These are phyloP conservation scores for Macadamia integrifolia DNA, from an alignment of 164 flowering plant genomes.

Conservation along the genomic window DNA sequence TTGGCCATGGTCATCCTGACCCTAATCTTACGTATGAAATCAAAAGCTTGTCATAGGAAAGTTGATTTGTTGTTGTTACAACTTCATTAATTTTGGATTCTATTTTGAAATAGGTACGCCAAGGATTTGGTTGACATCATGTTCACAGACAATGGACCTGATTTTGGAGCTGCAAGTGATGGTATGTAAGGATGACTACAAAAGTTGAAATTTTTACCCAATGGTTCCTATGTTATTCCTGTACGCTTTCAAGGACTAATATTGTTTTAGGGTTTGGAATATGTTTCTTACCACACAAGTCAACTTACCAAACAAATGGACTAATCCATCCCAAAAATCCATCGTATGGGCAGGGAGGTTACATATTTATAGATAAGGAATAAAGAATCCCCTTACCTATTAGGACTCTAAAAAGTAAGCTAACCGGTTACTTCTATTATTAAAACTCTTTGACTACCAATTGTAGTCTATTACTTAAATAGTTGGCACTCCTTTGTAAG, in stretches of 20 bases:
- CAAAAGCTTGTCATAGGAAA: not conserved
- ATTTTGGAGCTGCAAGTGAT: slow-evolving; percentile 98
- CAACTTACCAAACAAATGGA: too few species aligned
- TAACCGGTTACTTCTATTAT: too few species aligned
- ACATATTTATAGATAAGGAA: too few species aligned
- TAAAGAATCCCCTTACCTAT: too few species aligned
- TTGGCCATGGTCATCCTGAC: slow-evolving; percentile 99
- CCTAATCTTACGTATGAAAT: slow-evolving; percentile 93
- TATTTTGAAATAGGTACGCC: slow-evolving; percentile 62
- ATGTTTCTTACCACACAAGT: not conserved
- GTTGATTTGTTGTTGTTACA: not conserved
- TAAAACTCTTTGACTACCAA: too few species aligned
- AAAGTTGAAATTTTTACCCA: not conserved
- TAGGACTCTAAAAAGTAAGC: too few species aligned
- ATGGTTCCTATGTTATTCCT: not conserved
- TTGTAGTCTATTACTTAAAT: too few species aligned
- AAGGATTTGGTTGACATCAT: slow-evolving; percentile 84
- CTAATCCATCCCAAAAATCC: too few species aligned
- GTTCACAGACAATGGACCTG: slow-evolving; percentile 79
- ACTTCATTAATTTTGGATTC: not conserved
- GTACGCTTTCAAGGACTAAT: not conserved
- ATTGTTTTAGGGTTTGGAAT: not conserved
- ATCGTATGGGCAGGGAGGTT: too few species aligned
- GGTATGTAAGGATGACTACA: slow-evolving; percentile 39
- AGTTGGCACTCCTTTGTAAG: too few species aligned